Evolutionary conservation across 192 early-diverging fungal genomes (phyloP).

Genomic region (Allomyces macrogynus): DNA sequence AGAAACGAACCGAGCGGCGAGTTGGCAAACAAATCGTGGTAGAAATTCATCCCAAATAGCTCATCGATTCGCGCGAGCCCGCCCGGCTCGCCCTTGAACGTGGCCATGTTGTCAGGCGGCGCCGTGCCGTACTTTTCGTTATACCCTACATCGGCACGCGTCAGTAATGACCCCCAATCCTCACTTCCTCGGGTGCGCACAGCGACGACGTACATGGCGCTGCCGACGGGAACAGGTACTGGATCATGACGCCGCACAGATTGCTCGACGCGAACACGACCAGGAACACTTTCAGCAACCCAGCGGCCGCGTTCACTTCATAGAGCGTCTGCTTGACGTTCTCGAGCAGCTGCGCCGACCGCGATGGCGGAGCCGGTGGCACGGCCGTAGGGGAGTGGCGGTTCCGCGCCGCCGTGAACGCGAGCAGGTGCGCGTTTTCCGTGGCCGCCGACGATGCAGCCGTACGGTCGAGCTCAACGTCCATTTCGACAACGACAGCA

Average conservation of each 20-base stretch:
- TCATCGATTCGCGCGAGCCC: conserved; percentile 48
- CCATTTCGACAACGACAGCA: conserved; percentile 18
- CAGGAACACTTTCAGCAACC: no score
- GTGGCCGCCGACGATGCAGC: neutral
- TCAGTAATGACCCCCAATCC: no score
- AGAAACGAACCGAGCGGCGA: conserved; percentile 22
- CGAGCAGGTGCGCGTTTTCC: neutral
- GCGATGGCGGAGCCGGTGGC: no score
- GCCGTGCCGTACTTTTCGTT: conserved; percentile 36
- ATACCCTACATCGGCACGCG: conserved; percentile 53
- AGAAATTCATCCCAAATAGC: conserved; percentile 38
- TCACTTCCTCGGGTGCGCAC: no score
- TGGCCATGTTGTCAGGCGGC: conserved; percentile 37
- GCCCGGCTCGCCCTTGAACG: conserved; percentile 39
- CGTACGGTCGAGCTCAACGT: neutral
- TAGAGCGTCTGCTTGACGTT: neutral
- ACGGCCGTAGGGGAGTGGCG: no score
- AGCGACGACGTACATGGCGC: neutral
- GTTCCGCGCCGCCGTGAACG: no score
- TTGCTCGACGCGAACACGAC: neutral
- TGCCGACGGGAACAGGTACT: conserved; percentile 1
- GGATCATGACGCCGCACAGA: neutral
- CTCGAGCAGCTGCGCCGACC: no score
- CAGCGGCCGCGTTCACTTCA: neutral
- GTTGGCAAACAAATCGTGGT: conserved; percentile 38